These are phyloP conservation scores for Colletotrichum horii DNA, from an alignment of 2,329 filamentous ascomycete genomes.

Conservation along the genomic window DNA sequence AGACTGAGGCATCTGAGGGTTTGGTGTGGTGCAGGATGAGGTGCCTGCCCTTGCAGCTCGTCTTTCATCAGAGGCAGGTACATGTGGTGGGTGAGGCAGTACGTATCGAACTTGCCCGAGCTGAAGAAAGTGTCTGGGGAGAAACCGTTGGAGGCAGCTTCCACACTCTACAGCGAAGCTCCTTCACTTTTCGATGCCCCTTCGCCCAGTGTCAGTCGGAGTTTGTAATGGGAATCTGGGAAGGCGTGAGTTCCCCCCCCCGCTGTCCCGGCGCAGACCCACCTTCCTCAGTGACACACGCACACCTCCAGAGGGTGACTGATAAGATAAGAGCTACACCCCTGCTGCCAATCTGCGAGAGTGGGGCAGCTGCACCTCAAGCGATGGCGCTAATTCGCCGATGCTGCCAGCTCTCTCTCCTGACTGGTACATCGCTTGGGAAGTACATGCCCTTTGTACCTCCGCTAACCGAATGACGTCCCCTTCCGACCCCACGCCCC, in stretches of 20 bases:
- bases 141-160: background rate
- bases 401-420: background rate
- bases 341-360: background rate
- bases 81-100: background rate
- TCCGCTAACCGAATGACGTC: conserved; percentile 15
- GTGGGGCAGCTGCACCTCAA: background rate
- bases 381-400: background rate
- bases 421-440: background rate
- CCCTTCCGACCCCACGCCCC: conserved; percentile 13
- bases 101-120: background rate
- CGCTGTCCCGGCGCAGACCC: background rate
- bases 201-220: background rate
- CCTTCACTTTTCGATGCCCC: background rate
- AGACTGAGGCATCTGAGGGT: background rate
- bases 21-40: background rate
- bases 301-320: background rate
- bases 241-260: background rate
- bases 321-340: conserved; percentile 22
- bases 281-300: background rate
- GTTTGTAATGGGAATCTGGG: background rate
- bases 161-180: background rate
- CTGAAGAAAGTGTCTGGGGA: background rate
- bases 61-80: background rate
- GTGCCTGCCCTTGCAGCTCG: background rate
- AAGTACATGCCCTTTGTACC: background rate